Base-by-base conservation (phyloP, 768 basidiomycete species). In the Tylopilus vinaceipallidus region DNA sequence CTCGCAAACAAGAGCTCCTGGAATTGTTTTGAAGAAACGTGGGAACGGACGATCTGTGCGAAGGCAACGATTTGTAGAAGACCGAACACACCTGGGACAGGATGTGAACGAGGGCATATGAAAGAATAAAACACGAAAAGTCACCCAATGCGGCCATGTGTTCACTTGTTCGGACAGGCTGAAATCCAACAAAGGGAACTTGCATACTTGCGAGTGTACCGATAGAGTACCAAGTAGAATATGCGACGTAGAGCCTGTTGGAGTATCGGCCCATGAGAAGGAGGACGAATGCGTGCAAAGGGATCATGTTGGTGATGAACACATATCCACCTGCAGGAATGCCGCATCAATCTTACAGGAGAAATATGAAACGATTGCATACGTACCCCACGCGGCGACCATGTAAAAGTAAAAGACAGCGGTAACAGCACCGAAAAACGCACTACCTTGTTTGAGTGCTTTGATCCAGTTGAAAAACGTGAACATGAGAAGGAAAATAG, bases 221-320 rank as follows among this genome's bases (percentile, higher is more conserved):
- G 55, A 99, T 89, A 24, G 91, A 91, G 67, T 98, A 99, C 94
- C 95, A 99, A 2, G 93, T 86, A 17, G 91, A 97, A 70, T 98
- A 99, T 3, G 88, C 91, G 12, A 94, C 85, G 68, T 99, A 99
- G 42, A 99, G 80, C 22, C 93, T 84, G 63, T 81, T 85, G 53
- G 86, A 91, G 77, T 83, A 99, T 41, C 97, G 84, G 17, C 95
- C 95, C 97, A 98, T 99, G 29, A 98, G 75, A 47, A 98, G 81
- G 49, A 99, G 84, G 30, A 91, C 86, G n/a, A 98, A 80, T 0
- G 91, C 89, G 61, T 99, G 97, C 2, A 99, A 74, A 32, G 97
- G 97, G 52, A 98, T 95, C 95, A 99, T 99, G 78, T 99, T 99
- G 39, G 97, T 99, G 69, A 99, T 99, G 79, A 99, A 99, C 0